phyloP scores from a whole-genome alignment of 176 grass and related monocot species.

The Musa beccarii region DNA sequence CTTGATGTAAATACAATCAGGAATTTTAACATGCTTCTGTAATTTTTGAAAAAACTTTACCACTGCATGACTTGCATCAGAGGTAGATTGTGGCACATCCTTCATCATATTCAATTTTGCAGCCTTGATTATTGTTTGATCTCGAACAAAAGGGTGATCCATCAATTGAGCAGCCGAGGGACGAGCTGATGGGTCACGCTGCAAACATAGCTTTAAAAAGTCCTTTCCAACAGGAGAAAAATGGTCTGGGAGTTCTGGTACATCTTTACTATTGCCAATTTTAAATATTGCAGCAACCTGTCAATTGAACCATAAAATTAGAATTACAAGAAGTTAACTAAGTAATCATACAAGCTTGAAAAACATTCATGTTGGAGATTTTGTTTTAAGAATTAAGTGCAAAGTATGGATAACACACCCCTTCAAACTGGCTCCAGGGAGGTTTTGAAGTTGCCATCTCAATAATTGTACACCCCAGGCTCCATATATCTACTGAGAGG shows the following conservation, averaged over 20 bases:
- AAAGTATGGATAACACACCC: slow-evolving; percentile 36
- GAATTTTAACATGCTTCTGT: not conserved
- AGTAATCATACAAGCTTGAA: not conserved
- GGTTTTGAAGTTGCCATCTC: slow-evolving; percentile 94
- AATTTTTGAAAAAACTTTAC: slow-evolving; percentile 10
- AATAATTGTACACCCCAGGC: slow-evolving; percentile 90
- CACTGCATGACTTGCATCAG: slow-evolving; percentile 26
- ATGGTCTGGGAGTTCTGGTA: slow-evolving; percentile 71
- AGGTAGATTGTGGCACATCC: slow-evolving; percentile 19
- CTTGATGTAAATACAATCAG: not conserved
- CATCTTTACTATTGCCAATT: slow-evolving; percentile 96
- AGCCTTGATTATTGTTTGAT: slow-evolving; percentile 43
- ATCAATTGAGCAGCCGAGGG: slow-evolving; percentile 55
- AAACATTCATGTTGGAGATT: slow-evolving; percentile 3
- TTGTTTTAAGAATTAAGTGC: not conserved
- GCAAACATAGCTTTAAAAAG: slow-evolving; percentile 68
- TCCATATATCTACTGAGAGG: slow-evolving; percentile 94
- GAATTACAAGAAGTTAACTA: not conserved
- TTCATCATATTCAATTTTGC: slow-evolving; percentile 37
- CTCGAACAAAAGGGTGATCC: slow-evolving; percentile 89
- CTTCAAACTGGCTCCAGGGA: slow-evolving; percentile 90
- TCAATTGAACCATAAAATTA: slow-evolving; percentile 17
- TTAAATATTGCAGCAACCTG: slow-evolving; percentile 99
- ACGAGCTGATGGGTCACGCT: slow-evolving; percentile 64
- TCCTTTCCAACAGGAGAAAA: slow-evolving; percentile 67